phyloP scores from a whole-genome alignment of 176 grass and related monocot genomes.

The Tillandsia fasciculata region DNA sequence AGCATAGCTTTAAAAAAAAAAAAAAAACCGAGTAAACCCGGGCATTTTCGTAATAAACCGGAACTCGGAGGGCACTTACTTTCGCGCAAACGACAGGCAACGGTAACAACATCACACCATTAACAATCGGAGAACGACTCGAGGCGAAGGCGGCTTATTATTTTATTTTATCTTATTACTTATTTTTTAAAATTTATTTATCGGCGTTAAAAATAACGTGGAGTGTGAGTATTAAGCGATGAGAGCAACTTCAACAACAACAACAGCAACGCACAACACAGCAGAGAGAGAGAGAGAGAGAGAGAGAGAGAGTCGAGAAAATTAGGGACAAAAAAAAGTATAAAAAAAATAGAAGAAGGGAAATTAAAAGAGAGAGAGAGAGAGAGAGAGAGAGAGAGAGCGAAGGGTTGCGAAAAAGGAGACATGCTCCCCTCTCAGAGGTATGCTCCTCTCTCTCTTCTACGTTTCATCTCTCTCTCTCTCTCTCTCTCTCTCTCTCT shows the following conservation, averaged over 20 bases:
- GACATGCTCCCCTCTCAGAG: slow-evolving; percentile 23
- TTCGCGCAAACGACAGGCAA: neutral
- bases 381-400: neutral
- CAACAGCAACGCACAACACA: no score
- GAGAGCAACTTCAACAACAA: no score
- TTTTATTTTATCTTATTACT: no score
- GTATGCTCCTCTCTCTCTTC: neutral
- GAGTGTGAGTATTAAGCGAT: no score
- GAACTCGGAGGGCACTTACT: neutral
- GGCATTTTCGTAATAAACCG: neutral
- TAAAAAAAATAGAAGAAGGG: neutral
- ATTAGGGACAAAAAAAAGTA: neutral
- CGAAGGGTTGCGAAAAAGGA: slow-evolving; percentile 14
- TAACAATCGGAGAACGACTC: no score
- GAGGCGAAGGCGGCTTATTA: neutral
- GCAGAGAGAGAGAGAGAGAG: no score
- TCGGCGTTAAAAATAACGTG: no score
- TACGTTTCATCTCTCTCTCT: neutral
- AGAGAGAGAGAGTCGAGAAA: no score
- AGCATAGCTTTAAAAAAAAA: no score
- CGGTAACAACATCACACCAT: neutral
- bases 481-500: neutral
- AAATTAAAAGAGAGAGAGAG: slow-evolving; percentile 11
- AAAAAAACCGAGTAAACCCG: no score
- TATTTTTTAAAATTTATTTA: no score